These are phyloP conservation scores for Vitis amurensis DNA, from an alignment of 164 flowering plant genomes.

Conservation along the genomic window DNA sequence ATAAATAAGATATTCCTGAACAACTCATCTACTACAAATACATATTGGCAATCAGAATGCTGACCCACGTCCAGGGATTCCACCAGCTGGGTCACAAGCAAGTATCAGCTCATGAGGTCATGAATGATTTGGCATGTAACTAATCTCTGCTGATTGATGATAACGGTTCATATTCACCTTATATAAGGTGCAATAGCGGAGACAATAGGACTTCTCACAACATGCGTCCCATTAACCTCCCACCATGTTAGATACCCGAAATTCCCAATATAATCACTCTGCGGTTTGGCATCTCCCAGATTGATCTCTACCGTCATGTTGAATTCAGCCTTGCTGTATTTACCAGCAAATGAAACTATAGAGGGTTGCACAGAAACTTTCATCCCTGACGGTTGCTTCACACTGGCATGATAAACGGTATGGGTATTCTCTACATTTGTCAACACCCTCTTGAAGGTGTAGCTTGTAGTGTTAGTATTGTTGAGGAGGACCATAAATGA, in stretches of 20 bases:
- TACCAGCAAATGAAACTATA: conserved; percentile 3
- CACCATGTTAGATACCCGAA: conserved; percentile 1
- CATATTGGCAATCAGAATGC: too few relatives aligned
- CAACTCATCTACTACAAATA: too few relatives aligned
- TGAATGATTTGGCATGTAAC: too few relatives aligned
- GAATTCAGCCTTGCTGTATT: neutral
- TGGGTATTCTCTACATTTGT: conserved; percentile 17
- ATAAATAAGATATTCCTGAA: too few relatives aligned
- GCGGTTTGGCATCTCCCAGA: neutral
- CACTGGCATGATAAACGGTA: conserved; percentile 14
- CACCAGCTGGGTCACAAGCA: too few relatives aligned
- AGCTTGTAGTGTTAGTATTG: conserved; percentile 17
- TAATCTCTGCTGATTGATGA: too few relatives aligned
- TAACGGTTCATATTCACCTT: neutral
- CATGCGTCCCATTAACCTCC: conserved; percentile 4
- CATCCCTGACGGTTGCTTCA: conserved; percentile 15
- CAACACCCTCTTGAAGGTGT: conserved; percentile 18
- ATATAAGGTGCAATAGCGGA: conserved; percentile 2
- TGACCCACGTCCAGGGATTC: too few relatives aligned
- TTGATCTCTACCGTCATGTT: too few relatives aligned
- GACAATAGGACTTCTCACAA: conserved; percentile 9
- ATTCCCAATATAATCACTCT: neutral
- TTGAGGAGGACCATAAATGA: conserved; percentile 26
- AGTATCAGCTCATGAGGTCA: too few relatives aligned
- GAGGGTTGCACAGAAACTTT: conserved; percentile 9